Evolutionary conservation across 306 rosid species (phyloP).

Genomic region (Psophocarpus tetragonolobus): DNA sequence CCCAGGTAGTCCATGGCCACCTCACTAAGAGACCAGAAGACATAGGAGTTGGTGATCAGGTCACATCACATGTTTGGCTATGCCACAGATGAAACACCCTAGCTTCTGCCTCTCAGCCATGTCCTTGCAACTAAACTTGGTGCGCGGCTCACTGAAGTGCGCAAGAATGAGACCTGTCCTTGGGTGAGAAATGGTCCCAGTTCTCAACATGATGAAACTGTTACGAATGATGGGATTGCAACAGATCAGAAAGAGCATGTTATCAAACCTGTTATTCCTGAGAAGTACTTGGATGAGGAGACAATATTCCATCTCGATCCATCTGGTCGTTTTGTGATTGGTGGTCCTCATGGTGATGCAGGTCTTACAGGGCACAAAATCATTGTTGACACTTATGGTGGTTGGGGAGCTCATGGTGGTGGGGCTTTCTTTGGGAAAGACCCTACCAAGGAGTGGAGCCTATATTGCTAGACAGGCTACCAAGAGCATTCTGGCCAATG

Average conservation of each 20-base stretch:
- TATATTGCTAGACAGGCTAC: constrained; percentile 11
- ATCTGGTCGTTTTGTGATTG: neutral
- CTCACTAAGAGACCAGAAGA: constrained; percentile 59
- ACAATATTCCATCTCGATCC: neutral
- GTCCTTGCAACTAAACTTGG: constrained; percentile 63
- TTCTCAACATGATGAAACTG: constrained; percentile 62
- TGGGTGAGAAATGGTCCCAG: constrained; percentile 62
- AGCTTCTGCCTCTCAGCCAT: constrained; percentile 65
- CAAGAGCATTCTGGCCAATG: constrained; percentile 39
- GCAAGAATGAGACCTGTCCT: constrained; percentile 27
- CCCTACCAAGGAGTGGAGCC: constrained; percentile 12
- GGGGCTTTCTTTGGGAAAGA: neutral
- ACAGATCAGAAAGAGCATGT: constrained; percentile 59
- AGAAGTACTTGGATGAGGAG: neutral
- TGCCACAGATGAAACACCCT: constrained; percentile 63
- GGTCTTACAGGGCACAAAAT: neutral
- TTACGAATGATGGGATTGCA: constrained; percentile 59
- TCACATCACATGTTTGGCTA: constrained; percentile 32
- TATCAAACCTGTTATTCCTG: neutral
- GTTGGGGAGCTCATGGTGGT: constrained; percentile 13
- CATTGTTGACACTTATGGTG: constrained; percentile 3
- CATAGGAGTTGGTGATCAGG: constrained; percentile 64
- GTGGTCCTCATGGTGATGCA: neutral
- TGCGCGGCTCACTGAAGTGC: constrained; percentile 50
- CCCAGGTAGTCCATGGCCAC: constrained; percentile 58